Evolutionary conservation across 1,284 basidiomycete species (phyloP).

Genomic region (Pascua guehoae): DNA sequence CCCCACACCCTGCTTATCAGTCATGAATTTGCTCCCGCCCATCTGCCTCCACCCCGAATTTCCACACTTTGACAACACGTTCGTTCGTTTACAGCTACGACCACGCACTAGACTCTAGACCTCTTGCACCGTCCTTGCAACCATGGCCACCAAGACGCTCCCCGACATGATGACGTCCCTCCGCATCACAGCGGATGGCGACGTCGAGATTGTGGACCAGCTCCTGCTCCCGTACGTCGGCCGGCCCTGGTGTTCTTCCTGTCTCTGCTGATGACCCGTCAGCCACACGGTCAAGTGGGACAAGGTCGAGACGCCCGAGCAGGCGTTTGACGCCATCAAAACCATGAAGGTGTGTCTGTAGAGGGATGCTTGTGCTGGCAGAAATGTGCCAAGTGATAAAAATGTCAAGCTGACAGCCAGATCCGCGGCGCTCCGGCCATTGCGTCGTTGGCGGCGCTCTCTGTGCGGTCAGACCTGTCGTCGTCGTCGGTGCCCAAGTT

Average conservation of each 20-base stretch:
- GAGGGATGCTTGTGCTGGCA: not conserved
- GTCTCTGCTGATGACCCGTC: not conserved
- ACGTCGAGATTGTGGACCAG: constrained; percentile 80
- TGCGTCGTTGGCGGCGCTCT: constrained; percentile 78
- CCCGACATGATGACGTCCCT: constrained; percentile 60
- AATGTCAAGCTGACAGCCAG: constrained; percentile 43
- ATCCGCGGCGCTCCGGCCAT: constrained; percentile 93
- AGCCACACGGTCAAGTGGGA: constrained; percentile 70
- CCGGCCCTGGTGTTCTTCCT: not conserved
- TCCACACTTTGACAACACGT: no score
- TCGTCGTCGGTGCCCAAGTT: constrained; percentile 20
- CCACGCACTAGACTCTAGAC: no score
- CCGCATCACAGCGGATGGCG: constrained; percentile 56
- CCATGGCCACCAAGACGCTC: constrained; percentile 22
- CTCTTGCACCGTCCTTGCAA: not conserved
- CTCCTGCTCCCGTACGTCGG: constrained; percentile 64
- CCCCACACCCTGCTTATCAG: no score
- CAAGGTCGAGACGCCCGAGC: constrained; percentile 64
- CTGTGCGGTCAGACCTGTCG: constrained; percentile 60
- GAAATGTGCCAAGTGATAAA: no score
- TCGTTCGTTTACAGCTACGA: no score
- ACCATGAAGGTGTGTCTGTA: constrained; percentile 70
- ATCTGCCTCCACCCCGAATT: no score
- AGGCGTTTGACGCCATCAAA: constrained; percentile 87
- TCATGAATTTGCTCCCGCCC: no score